Evolutionary conservation across 495 filamentous ascomycete genomes (phyloP), one percentile per base, ranked within the genome.

Genomic region (Trichoderma parareesei): DNA sequence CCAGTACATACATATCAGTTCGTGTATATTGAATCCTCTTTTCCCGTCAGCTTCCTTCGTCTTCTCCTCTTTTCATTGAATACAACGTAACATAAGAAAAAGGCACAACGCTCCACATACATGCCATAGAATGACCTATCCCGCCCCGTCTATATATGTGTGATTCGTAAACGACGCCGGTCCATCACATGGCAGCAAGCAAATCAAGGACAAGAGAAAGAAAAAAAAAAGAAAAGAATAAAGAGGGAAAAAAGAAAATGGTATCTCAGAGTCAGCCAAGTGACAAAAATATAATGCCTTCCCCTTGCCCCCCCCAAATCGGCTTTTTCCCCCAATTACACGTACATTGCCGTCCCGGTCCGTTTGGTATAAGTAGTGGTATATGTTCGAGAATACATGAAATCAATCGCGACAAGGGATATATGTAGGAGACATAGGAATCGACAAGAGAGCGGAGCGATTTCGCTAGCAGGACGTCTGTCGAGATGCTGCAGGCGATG

Each of bases 261-360:
- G 53, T 57, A 57, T 57, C 53, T 57, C 53, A 37, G 33, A 14
- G 18, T 57, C 53, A 57, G 33, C 27, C 35, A 18, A 14, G 53
- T 57, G 53, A 57, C 53, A 57, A 49, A 57, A 57, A 57, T 35
- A 27, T 10, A 27, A 33, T 37, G 27, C 53, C 53, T 57, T 16
- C 10, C 33, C 33, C 53, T n/a, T 57, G 35, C 53, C 53, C 48
- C 18, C 9, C 27, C 53, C 27, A 41, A 41, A 11, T 57, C 27
- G 27, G 53, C 27, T 27, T 27, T 27, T 57, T 16, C 53, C 53
- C 18, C 11, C 33, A 11, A 57, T 57, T 57, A 57, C 35, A 27
- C 27, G 53, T 57, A 57, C 53, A 57, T 57, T 57, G 53, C 27
- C 53, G 53, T 57, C 53, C 53, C 53, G 53, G 33, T 57, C 53